Percentiles rank a stretch among this genome's conserved stretches.
Conservation (phyloP, 225 moss, liverwort and hornwort genomes). For the Marchantia paleacea region DNA sequence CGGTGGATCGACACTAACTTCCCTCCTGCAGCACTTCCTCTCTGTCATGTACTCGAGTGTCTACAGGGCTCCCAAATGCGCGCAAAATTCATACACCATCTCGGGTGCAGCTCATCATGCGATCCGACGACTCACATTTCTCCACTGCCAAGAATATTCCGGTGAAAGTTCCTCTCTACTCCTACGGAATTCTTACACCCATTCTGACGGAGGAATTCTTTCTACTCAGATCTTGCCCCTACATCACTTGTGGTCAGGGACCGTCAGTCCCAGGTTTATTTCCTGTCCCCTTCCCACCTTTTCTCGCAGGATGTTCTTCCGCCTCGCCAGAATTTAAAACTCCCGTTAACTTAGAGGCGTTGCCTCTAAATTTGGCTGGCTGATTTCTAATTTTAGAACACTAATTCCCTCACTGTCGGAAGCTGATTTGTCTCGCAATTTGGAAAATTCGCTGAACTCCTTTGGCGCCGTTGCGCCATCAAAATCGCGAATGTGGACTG, state of each 20-base stretch:
- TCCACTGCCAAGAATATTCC: slow-evolving; percentile 14
- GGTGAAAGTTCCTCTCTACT: neutral
- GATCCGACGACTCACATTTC: slow-evolving; percentile 8
- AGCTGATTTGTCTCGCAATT: too few relatives aligned
- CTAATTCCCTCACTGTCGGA: too few relatives aligned
- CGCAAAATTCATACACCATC: slow-evolving; percentile 8
- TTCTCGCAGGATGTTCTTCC: slow-evolving; percentile 6
- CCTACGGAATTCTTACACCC: neutral
- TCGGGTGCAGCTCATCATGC: neutral
- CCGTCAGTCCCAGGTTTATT: neutral
- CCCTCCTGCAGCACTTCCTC: neutral
- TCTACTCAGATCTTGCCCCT: neutral
- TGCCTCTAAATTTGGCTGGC: neutral
- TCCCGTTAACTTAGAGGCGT: neutral
- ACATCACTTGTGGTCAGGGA: neutral
- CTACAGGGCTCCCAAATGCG: neutral
- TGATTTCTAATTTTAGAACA: neutral
- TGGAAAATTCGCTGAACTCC: too few relatives aligned
- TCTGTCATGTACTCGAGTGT: neutral
- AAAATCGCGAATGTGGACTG: too few relatives aligned
- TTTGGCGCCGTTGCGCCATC: too few relatives aligned
- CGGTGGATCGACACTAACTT: slow-evolving; percentile 9
- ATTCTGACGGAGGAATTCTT: slow-evolving; percentile 5
- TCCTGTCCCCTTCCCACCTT: slow-evolving; percentile 3
- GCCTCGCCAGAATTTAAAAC: neutral